Evolutionary conservation across 257 asterid species (phyloP), one percentile per base, ranked within the genome.

Genomic region (Solanum neorickii): DNA sequence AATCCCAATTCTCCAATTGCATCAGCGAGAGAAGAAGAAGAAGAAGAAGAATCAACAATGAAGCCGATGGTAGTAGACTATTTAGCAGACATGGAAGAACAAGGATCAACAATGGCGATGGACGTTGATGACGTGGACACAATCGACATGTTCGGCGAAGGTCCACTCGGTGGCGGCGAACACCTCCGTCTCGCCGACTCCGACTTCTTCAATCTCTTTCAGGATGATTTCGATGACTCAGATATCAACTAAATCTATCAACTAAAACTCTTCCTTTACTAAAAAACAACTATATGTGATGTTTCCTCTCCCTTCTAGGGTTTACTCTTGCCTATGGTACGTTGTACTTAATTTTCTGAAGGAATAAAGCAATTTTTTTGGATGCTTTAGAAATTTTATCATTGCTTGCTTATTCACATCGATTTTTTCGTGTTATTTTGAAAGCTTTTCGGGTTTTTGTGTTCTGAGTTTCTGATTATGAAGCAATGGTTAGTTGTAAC

Each of bases 71-170:
- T 92, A 15, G 86, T 85, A 37, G 93, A 91, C 41, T 88, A 82
- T 75, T 84, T 84, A 29, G 86, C 76, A 11, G 93, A 91, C 23
- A 65, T 88, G 70, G 94, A 92, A 12, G 93, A 91, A 86, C 91
- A 91, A 0, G 88, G 89, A 10, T 20, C 91, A 11, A 86, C 92
- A 1, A 90, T 91, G 76, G 92, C 93, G 5, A 92, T 92, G 94
- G 92, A 92, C 86, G 92, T 92, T 1, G 94, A 92, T 59, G 94
- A 92, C 13, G 88, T 86, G 16, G 94, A 92, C 14, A 87, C 92
- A 6, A 87, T 88, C 29, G 94, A 92, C 16, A 41, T 91, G 46
- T 90, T 91, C 70, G 90, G 91, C 25, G 93, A 88, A 5, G 89
- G 91, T 31, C 89, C 91, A 5, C 70, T 91, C 74, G 77, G 74